These are phyloP conservation scores for Delitschia confertaspora DNA, from an alignment of 495 filamentous ascomycete genomes.

Conservation along the genomic window DNA sequence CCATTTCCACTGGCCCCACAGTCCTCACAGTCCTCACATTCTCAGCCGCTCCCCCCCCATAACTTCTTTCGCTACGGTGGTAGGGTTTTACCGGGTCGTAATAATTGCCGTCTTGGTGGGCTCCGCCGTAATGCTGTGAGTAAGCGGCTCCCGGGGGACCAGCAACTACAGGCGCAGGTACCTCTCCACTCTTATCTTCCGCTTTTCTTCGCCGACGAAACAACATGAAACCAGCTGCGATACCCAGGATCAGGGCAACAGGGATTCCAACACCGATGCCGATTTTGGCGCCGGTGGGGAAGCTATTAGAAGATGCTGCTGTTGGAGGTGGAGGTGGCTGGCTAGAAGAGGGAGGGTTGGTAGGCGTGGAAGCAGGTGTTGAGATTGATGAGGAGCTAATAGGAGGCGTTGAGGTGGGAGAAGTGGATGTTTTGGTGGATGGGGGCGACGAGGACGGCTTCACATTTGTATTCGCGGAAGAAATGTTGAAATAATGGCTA, in stretches of 20 bases:
- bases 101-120: too few species aligned
- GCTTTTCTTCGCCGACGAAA: not conserved
- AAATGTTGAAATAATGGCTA: constrained; percentile 5
- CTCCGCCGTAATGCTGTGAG: too few species aligned
- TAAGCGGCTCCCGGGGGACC: too few species aligned
- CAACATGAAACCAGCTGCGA: constrained; percentile 1
- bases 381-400: not conserved
- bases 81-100: too few species aligned
- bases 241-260: constrained; percentile 3
- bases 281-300: constrained; percentile 1
- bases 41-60: too few species aligned
- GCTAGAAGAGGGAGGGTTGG: not conserved
- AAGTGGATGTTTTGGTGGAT: not conserved
- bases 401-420: not conserved
- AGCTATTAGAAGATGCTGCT: not conserved
- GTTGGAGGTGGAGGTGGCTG: not conserved
- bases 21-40: too few species aligned
- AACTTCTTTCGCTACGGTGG: too few species aligned
- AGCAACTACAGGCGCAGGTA: too few species aligned
- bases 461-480: not conserved
- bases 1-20: too few species aligned
- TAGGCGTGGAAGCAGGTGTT: not conserved
- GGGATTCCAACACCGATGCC: constrained; percentile 4
- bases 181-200: too few species aligned
- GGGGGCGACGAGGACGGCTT: not conserved